These are phyloP conservation scores for Euclidium syriacum DNA, from an alignment of 345 rosid genomes.

Conservation along the genomic window DNA sequence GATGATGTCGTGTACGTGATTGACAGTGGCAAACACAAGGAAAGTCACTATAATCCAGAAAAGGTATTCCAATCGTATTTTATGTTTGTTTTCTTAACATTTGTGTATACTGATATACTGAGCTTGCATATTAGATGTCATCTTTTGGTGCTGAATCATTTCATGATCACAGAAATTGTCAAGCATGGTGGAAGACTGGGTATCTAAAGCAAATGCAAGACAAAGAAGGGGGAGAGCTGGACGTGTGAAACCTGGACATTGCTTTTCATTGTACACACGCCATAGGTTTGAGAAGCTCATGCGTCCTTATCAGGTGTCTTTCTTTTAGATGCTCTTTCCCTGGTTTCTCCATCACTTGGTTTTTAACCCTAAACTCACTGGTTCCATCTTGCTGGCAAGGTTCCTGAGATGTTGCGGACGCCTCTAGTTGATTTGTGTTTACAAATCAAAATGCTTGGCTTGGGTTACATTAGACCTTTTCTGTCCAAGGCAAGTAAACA, in stretches of 20 bases:
- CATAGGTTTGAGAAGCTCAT: conserved; percentile 73
- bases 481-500: conserved; percentile 51
- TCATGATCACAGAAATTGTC: conserved; percentile 75
- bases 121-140: too few relatives aligned
- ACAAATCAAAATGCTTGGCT: conserved; percentile 82
- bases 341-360: conserved; percentile 11
- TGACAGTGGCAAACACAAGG: conserved; percentile 93
- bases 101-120: too few relatives aligned
- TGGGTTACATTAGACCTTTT: conserved; percentile 77
- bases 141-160: conserved; percentile 1
- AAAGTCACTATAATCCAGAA: conserved; percentile 80
- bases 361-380: not conserved
- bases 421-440: conserved; percentile 84
- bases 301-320: conserved; percentile 82
- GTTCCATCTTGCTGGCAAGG: conserved; percentile 39
- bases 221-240: conserved; percentile 94
- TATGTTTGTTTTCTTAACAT: conserved; percentile 4
- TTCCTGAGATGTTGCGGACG: conserved; percentile 97
- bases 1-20: conserved; percentile 93
- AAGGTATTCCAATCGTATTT: conserved; percentile 48
- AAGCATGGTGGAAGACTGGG: conserved; percentile 98
- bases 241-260: conserved; percentile 88
- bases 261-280: conserved; percentile 71
- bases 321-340: not conserved
- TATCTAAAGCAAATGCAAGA: conserved; percentile 86